Conservation (phyloP, 1,284 basidiomycete species). For the Melampsora larici-populina region DNA sequence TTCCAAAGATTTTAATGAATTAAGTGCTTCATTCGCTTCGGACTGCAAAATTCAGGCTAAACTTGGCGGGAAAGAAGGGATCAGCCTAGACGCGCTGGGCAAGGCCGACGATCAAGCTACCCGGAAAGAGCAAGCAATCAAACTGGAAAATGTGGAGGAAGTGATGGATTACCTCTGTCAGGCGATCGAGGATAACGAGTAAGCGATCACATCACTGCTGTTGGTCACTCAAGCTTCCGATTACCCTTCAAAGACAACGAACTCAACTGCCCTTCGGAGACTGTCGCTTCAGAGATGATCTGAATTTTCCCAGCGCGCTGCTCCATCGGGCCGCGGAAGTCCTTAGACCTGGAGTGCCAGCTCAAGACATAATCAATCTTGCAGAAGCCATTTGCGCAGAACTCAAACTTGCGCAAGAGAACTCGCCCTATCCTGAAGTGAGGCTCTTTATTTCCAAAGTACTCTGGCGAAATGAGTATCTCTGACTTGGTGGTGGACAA, state of each 20-base stretch:
- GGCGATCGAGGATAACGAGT: constrained; percentile 34
- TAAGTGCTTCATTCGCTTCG: too few relatives aligned
- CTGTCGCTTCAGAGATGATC: neutral
- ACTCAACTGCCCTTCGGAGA: neutral
- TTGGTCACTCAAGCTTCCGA: neutral
- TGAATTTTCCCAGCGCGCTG: neutral
- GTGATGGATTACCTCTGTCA: constrained; percentile 22
- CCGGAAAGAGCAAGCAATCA: constrained; percentile 29
- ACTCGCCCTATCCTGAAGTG: constrained; percentile 5
- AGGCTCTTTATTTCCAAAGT: neutral
- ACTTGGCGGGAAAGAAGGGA: too few relatives aligned
- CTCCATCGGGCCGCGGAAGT: neutral
- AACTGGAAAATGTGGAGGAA: constrained; percentile 24
- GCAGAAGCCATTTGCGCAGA: neutral
- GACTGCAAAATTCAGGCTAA: too few relatives aligned
- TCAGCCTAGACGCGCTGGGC: too few relatives aligned
- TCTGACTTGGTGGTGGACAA: too few relatives aligned
- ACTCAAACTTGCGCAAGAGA: neutral
- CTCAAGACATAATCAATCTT: neutral
- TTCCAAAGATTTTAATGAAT: too few relatives aligned
- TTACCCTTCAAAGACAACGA: neutral
- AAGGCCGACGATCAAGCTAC: neutral
- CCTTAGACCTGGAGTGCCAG: neutral
- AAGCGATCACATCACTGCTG: neutral
- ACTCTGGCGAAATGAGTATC: neutral